Percentiles rank a stretch among this genome's conserved stretches.
Evolutionary conservation across 805 yeast genomes (phyloP).

Genomic region (Schwanniomyces sp.): DNA sequence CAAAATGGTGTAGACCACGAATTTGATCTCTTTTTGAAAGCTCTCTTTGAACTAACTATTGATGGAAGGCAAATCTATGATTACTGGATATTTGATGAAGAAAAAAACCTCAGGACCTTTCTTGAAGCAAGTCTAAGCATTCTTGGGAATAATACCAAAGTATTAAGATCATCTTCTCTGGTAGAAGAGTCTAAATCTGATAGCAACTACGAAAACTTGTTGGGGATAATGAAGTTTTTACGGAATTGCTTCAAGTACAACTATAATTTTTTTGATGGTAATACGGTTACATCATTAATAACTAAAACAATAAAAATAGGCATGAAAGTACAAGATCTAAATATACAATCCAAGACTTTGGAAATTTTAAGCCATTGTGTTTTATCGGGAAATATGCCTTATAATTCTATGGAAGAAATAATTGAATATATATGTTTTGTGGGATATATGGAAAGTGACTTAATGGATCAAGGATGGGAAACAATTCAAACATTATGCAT

Average conservation of each 20-base stretch:
- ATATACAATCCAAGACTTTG: slow-evolving; percentile 38
- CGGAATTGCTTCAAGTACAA: slow-evolving; percentile 49
- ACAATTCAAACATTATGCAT: slow-evolving; percentile 36
- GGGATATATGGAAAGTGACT: slow-evolving; percentile 32
- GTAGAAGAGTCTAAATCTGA: slow-evolving; percentile 7
- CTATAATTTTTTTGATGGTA: slow-evolving; percentile 43
- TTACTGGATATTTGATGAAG: slow-evolving; percentile 44
- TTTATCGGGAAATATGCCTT: slow-evolving; percentile 48
- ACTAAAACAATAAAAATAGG: slow-evolving; percentile 36
- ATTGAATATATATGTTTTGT: slow-evolving; percentile 49
- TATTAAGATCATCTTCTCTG: slow-evolving; percentile 4
- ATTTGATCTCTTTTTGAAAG: slow-evolving; percentile 48
- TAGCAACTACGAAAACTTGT: slow-evolving; percentile 11
- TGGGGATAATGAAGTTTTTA: slow-evolving; percentile 30
- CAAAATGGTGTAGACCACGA: slow-evolving; percentile 44
- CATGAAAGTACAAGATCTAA: slow-evolving; percentile 34
- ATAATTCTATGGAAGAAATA: slow-evolving; percentile 29
- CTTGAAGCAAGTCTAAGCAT: slow-evolving; percentile 10
- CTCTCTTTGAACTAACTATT: slow-evolving; percentile 48
- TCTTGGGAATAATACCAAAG: slow-evolving; percentile 10
- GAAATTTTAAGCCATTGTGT: slow-evolving; percentile 44
- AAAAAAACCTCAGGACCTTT: slow-evolving; percentile 19
- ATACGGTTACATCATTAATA: slow-evolving; percentile 29
- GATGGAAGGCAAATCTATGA: slow-evolving; percentile 56
- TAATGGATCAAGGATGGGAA: slow-evolving; percentile 36